Percentiles rank a stretch among this genome's conserved stretches.
phyloP scores from a whole-genome alignment of 768 basidiomycete genomes.

The Russula ochroleuca region DNA sequence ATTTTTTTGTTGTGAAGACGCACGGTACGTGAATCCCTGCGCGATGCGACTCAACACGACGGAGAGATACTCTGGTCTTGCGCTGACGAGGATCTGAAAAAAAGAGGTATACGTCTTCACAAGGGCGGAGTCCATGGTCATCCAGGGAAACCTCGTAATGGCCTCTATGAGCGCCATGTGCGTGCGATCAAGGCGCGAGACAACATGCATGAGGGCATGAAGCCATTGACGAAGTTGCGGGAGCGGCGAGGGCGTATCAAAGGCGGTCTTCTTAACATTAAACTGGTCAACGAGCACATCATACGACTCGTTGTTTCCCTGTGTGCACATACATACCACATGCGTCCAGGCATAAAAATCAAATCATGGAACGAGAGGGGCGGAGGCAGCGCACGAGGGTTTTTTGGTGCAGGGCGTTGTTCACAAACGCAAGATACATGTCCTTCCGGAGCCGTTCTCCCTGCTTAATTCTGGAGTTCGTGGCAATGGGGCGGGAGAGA shows the following conservation, averaged over 20 bases:
- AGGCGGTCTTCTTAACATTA: constrained; percentile 44
- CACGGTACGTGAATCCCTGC: constrained; percentile 86
- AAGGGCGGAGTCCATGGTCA: constrained; percentile 78
- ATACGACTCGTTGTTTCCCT: constrained; percentile 75
- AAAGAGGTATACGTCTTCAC: constrained; percentile 88
- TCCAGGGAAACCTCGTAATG: constrained; percentile 86
- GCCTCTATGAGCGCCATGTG: constrained; percentile 83
- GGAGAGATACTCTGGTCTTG: constrained; percentile 86
- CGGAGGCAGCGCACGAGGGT: constrained; percentile 45
- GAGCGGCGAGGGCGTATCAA: constrained; percentile 36
- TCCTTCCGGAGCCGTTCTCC: constrained; percentile 74
- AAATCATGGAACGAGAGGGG: background rate
- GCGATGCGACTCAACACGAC: constrained; percentile 78
- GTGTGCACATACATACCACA: constrained; percentile 36
- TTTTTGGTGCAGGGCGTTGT: constrained; percentile 75
- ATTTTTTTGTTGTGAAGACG: constrained; percentile 34
- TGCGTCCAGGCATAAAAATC: background rate
- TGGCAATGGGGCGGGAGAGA: constrained; percentile 58
- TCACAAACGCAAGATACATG: constrained; percentile 80
- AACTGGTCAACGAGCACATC: constrained; percentile 91
- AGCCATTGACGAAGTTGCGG: constrained; percentile 75
- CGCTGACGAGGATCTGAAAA: constrained; percentile 86
- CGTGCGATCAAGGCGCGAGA: constrained; percentile 79
- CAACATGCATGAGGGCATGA: constrained; percentile 83
- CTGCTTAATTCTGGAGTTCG: constrained; percentile 73